A percentile compares a stretch with the other conserved stretches of the same genome.
These are phyloP conservation scores for Hypomontagnella submonticulosa DNA, from an alignment of 495 filamentous ascomycete genomes.

Conservation along the genomic window DNA sequence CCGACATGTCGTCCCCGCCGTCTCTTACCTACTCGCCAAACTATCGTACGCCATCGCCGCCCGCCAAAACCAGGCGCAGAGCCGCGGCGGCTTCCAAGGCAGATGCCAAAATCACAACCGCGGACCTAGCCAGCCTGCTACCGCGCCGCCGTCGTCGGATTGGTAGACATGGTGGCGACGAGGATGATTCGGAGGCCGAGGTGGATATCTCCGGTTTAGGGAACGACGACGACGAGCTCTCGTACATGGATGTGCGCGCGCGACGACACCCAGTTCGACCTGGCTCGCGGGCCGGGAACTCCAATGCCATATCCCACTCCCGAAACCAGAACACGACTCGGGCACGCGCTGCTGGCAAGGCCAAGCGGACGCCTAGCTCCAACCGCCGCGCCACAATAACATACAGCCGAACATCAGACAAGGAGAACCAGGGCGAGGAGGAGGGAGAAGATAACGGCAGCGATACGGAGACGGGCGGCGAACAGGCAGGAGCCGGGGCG, in stretches of 20 bases:
- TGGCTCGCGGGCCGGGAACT: slow-evolving; percentile 29
- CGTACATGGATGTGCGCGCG: slow-evolving; percentile 47
- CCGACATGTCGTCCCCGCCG: slow-evolving; percentile 60
- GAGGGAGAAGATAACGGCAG: slow-evolving; percentile 32
- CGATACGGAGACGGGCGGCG: slow-evolving; percentile 33
- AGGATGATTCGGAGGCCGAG: slow-evolving; percentile 41
- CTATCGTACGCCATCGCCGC: slow-evolving; percentile 49
- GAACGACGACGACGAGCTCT: slow-evolving; percentile 52
- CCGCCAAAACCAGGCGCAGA: slow-evolving; percentile 35
- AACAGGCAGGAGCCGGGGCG: slow-evolving; percentile 19
- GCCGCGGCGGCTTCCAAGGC: slow-evolving; percentile 33
- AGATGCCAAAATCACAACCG: slow-evolving; percentile 52
- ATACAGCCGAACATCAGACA: slow-evolving; percentile 54
- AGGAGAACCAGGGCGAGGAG: slow-evolving; percentile 55
- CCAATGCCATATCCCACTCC: background rate
- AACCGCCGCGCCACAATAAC: slow-evolving; percentile 48
- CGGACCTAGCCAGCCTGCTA: slow-evolving; percentile 55
- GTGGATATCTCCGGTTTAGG: slow-evolving; percentile 46
- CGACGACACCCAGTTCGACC: slow-evolving; percentile 37
- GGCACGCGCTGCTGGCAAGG: slow-evolving; percentile 28
- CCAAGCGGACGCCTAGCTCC: slow-evolving; percentile 23
- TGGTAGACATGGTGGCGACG: slow-evolving; percentile 35
- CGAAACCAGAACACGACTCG: slow-evolving; percentile 18
- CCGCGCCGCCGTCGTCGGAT: slow-evolving; percentile 51
- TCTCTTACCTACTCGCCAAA: slow-evolving; percentile 64